phyloP scores from a whole-genome alignment of 352 stramenopile genomes.

The Thalassiosira delicatula region DNA sequence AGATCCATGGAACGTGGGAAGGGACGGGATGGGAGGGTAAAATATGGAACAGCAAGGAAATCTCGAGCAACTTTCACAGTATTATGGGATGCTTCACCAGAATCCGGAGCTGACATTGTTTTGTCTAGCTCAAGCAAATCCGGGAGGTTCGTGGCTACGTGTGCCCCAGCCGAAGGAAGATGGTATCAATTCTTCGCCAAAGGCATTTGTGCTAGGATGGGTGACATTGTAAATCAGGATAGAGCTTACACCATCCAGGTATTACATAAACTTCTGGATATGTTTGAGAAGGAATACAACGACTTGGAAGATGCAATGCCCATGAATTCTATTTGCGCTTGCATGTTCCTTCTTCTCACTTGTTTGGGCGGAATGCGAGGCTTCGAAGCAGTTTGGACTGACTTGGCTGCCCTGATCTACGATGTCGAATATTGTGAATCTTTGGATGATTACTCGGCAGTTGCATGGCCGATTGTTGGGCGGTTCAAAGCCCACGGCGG shows the following conservation, averaged over 20 bases:
- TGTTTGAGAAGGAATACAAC: conserved; percentile 25
- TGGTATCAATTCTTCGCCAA: conserved; percentile 15
- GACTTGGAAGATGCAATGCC: no score
- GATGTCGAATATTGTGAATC: conserved; percentile 13
- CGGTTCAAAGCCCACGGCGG: not conserved
- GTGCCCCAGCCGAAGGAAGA: not conserved
- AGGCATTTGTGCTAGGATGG: conserved; percentile 12
- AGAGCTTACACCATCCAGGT: conserved; percentile 40
- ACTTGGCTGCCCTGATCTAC: conserved; percentile 12
- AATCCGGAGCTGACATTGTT: conserved; percentile 7
- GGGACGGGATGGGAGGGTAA: not conserved
- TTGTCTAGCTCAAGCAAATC: not conserved
- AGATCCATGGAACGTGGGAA: conserved; percentile 19
- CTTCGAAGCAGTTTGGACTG: conserved; percentile 14
- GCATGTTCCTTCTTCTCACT: conserved; percentile 25
- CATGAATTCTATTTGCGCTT: no score
- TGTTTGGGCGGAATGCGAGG: conserved; percentile 35
- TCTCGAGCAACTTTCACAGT: conserved; percentile 8
- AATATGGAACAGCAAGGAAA: conserved; percentile 10
- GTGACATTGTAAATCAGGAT: conserved; percentile 40
- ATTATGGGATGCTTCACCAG: conserved; percentile 17
- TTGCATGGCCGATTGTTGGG: conserved; percentile 19
- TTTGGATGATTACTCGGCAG: not conserved
- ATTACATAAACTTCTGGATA: conserved; percentile 16
- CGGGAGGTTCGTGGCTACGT: conserved; percentile 4